Evolutionary conservation across 2,329 filamentous ascomycete species (phyloP).

Genomic region (Calonectria pauciramosa): DNA sequence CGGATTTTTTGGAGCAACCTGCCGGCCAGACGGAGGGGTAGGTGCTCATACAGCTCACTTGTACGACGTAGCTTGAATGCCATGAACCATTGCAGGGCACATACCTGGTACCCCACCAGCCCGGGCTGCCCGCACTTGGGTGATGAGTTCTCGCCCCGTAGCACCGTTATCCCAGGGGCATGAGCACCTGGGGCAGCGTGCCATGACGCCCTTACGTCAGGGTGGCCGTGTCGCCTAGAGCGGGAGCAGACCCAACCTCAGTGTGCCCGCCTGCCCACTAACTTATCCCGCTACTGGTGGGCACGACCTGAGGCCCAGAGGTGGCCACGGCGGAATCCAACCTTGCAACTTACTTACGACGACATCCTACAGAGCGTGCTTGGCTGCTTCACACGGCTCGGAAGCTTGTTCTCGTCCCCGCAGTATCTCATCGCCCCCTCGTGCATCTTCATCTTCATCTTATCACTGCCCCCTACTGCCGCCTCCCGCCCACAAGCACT

Average conservation of each 20-base stretch:
- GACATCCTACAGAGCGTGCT: conserved; percentile 2
- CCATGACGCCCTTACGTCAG: conserved; percentile 12
- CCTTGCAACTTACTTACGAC: conserved; percentile 12
- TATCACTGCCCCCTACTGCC: neutral
- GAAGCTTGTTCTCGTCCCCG: neutral
- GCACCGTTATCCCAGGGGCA: neutral
- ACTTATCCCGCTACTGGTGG: conserved; percentile 10
- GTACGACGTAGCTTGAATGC: neutral
- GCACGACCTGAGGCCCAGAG: neutral
- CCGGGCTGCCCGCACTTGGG: neutral
- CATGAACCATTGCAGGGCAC: neutral
- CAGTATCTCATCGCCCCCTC: neutral
- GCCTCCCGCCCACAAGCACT: neutral
- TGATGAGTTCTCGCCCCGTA: neutral
- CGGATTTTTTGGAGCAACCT: neutral
- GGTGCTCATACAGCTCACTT: neutral
- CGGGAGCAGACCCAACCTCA: conserved; percentile 7
- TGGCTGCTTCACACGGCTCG: conserved; percentile 3
- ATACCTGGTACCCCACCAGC: neutral
- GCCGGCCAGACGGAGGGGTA: neutral
- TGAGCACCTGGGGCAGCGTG: neutral
- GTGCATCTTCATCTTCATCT: neutral
- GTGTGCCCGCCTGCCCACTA: neutral
- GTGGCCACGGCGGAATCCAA: neutral
- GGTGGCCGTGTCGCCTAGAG: neutral